Conservation (phyloP, 305 asterid genomes). For the Fraxinus nigra region DNA sequence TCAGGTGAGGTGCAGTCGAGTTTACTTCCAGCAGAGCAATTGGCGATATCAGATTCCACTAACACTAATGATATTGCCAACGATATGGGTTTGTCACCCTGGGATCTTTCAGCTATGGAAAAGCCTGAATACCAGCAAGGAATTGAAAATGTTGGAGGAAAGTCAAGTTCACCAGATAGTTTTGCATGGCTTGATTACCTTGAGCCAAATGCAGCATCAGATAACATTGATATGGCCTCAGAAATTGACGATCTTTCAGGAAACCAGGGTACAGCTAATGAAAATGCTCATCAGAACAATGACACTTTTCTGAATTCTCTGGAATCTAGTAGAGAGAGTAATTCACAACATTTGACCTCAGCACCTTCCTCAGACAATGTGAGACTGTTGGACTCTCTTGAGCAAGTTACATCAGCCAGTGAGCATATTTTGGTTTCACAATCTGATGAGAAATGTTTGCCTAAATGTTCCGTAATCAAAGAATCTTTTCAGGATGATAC, state of each 20-base stretch:
- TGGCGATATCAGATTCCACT: conserved; percentile 29
- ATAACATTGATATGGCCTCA: conserved; percentile 24
- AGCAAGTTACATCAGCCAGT: conserved; percentile 26
- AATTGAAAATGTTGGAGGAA: conserved; percentile 25
- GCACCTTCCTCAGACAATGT: conserved; percentile 28
- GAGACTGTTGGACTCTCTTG: conserved; percentile 26
- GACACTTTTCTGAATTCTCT: conserved; percentile 22
- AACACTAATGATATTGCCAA: conserved; percentile 39
- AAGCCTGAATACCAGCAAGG: conserved; percentile 28
- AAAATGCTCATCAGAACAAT: conserved; percentile 33
- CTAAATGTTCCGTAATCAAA: conserved; percentile 25
- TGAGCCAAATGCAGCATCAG: conserved; percentile 27
- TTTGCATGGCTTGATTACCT: conserved; percentile 41
- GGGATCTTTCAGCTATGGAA: conserved; percentile 37
- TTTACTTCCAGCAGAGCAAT: conserved; percentile 32
- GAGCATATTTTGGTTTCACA: conserved; percentile 29
- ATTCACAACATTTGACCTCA: conserved; percentile 19
- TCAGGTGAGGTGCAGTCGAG: conserved; percentile 34
- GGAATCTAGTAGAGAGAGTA: conserved; percentile 26
- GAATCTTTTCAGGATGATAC: conserved; percentile 34
- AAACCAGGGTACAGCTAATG: conserved; percentile 35
- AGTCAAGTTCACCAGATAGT: conserved; percentile 18
- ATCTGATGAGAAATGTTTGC: conserved; percentile 25
- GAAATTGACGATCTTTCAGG: conserved; percentile 36
- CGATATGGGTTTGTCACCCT: conserved; percentile 48